phyloP scores from a whole-genome alignment of 2,329 filamentous ascomycete genomes.

The Grosmannia clavigera region DNA sequence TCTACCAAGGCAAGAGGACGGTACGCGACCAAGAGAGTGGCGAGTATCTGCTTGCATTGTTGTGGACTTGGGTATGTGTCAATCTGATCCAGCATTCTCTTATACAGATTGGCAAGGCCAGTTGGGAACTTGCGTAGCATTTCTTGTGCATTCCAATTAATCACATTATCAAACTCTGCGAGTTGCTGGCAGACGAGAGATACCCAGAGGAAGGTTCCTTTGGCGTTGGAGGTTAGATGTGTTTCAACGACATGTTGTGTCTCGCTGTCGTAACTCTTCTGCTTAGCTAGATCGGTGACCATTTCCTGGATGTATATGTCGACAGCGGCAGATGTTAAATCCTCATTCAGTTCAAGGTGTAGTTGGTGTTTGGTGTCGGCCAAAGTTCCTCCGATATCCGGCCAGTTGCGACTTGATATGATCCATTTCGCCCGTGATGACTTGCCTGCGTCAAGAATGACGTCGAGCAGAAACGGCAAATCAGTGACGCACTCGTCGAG shows the following conservation, averaged over 20 bases:
- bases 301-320: not conserved
- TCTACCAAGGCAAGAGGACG: not conserved
- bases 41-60: conserved; percentile 23
- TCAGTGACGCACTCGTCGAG: conserved; percentile 30
- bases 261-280: not conserved
- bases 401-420: conserved; percentile 29
- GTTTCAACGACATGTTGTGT: conserved; percentile 11
- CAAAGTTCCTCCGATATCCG: conserved; percentile 22
- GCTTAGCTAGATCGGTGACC: not conserved
- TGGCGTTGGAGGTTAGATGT: conserved; percentile 20
- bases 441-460: conserved; percentile 17
- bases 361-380: not conserved
- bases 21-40: not conserved
- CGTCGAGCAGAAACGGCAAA: conserved; percentile 19
- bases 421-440: conserved; percentile 26
- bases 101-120: conserved; percentile 25
- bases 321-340: not conserved
- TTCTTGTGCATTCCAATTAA: not conserved
- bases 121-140: conserved; percentile 17
- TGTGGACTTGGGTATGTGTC: conserved; percentile 13
- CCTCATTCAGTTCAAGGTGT: not conserved
- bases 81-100: conserved; percentile 25
- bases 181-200: conserved; percentile 24
- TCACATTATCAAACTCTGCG: conserved; percentile 5
- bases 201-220: conserved; percentile 32